Evolutionary conservation across 2,329 filamentous ascomycete species (phyloP), one percentile per base, ranked within the genome.

Genomic region (Apiospora malaysiana): DNA sequence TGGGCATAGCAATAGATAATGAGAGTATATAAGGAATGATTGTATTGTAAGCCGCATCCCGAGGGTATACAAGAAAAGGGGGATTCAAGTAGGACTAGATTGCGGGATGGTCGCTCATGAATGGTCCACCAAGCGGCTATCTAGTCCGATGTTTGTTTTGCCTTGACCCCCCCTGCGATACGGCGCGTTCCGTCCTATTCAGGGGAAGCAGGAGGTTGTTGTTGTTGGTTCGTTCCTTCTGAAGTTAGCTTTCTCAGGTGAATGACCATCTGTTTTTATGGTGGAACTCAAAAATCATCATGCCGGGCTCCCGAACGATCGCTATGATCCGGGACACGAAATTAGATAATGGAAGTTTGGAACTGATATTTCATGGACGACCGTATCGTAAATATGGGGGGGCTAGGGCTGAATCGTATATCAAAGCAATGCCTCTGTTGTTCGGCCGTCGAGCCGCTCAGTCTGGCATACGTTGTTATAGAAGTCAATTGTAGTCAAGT

Each of bases 241-340:
- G 56, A 40, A 63, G 40, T 63, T 63, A 63, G 32, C 18, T 18
- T 63, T 63, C 56, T 40, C 56, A 63, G 56, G 56, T 63, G 56
- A 32, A 16, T 40, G 18, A 23, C 27, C 56, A 9, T n/a, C 56
- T 18, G 32, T 8, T 40, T n/a, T 63, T 9, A 40, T n/a, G 27
- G 18, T 32, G 2, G 5, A 63, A 63, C 56, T 40, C 32, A 63
- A 59, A 63, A 32, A 63, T 40, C 18, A 63, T 6, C 32, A n/a
- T 63, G 32, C 32, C 56, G 21, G 18, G 27, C 40, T 63, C 18
- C 56, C 12, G 27, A 18, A 27, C 8, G 27, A 37, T 59, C 27
- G 21, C 27, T n/a, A 16, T 37, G 16, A 18, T 18, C 51, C 51
- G 18, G 56, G 40, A 63, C 27, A 63, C 56, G 32, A 63, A 40